phyloP scores from a whole-genome alignment of 108 stramenopile genomes.

The Phaeodactylum tricornutum region DNA sequence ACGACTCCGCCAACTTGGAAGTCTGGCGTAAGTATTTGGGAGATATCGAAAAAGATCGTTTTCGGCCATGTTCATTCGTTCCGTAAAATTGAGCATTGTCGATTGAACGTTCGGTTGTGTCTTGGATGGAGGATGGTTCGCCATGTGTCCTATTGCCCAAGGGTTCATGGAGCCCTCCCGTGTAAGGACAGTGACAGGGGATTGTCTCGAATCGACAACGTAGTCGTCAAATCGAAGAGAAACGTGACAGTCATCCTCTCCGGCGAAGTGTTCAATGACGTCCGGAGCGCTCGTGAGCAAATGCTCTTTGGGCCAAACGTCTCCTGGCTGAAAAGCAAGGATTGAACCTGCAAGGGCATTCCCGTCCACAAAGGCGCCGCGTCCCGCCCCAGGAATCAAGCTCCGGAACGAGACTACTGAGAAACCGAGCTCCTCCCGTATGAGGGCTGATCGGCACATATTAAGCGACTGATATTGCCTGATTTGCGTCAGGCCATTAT shows the following conservation, averaged over 20 bases:
- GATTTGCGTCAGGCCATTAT: slow-evolving; percentile 28
- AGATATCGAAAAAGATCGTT: slow-evolving; percentile 27
- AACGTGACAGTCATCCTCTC: slow-evolving; percentile 53
- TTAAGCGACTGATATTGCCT: slow-evolving; percentile 70
- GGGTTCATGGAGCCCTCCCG: slow-evolving; percentile 33
- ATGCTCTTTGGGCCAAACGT: slow-evolving; percentile 73
- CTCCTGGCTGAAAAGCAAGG: slow-evolving; percentile 69
- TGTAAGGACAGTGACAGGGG: slow-evolving; percentile 65
- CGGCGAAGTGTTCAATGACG: slow-evolving; percentile 6
- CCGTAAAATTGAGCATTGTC: slow-evolving; percentile 61
- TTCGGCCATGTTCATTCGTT: slow-evolving; percentile 1
- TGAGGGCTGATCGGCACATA: slow-evolving; percentile 41
- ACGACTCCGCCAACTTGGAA: slow-evolving; percentile 28
- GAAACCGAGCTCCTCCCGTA: slow-evolving; percentile 29
- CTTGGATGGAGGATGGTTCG: slow-evolving; percentile 54
- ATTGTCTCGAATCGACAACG: slow-evolving; percentile 64
- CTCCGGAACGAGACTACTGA: slow-evolving; percentile 48
- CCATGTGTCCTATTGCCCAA: slow-evolving; percentile 71
- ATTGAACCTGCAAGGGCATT: slow-evolving; percentile 61
- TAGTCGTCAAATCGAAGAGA: slow-evolving; percentile 73
- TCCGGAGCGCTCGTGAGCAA: slow-evolving; percentile 16
- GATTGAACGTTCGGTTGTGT: neutral
- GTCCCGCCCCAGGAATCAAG: slow-evolving; percentile 62
- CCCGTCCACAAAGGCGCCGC: slow-evolving; percentile 80
- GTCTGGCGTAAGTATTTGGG: slow-evolving; percentile 70